Conservation (phyloP, 1,139 yeast species). For the Yamadazyma aaseri region DNA sequence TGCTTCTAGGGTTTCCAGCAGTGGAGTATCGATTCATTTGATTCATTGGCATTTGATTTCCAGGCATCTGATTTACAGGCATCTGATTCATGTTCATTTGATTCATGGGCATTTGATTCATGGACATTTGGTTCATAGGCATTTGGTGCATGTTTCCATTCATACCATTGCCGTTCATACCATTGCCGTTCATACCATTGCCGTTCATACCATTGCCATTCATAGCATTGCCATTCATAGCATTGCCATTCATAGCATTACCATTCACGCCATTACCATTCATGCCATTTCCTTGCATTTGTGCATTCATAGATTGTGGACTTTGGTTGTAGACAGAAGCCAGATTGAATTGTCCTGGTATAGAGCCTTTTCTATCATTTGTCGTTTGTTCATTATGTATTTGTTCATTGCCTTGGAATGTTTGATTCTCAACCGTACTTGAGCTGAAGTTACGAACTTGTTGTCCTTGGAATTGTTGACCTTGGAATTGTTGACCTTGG, state of each 20-base stretch:
- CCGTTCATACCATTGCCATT: conserved; percentile 1
- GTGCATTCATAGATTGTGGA: conserved; percentile 4
- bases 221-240: conserved; percentile 5
- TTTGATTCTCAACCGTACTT: background rate
- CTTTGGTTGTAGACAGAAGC: conserved; percentile 1
- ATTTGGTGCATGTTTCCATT: conserved; percentile 5
- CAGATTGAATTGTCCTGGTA: background rate
- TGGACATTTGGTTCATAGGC: conserved; percentile 5
- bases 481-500: conserved; percentile 23
- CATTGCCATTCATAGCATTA: background rate
- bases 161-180: conserved; percentile 9
- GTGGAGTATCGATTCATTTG: conserved; percentile 9
- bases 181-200: conserved; percentile 1
- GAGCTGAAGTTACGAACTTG: conserved; percentile 13
- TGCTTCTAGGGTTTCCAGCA: conserved; percentile 9
- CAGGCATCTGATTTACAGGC: conserved; percentile 3
- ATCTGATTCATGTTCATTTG: conserved; percentile 4
- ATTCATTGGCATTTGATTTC: too few relatives aligned
- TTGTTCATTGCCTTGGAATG: background rate
- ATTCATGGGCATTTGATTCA: conserved; percentile 4
- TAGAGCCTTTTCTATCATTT: background rate
- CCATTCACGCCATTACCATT: conserved; percentile 2
- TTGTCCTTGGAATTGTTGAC: conserved; percentile 11
- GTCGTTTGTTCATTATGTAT: background rate
- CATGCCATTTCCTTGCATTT: conserved; percentile 7